Evolutionary conservation across 768 basidiomycete genomes (phyloP).

Genomic region (Amanita subjunquillea): DNA sequence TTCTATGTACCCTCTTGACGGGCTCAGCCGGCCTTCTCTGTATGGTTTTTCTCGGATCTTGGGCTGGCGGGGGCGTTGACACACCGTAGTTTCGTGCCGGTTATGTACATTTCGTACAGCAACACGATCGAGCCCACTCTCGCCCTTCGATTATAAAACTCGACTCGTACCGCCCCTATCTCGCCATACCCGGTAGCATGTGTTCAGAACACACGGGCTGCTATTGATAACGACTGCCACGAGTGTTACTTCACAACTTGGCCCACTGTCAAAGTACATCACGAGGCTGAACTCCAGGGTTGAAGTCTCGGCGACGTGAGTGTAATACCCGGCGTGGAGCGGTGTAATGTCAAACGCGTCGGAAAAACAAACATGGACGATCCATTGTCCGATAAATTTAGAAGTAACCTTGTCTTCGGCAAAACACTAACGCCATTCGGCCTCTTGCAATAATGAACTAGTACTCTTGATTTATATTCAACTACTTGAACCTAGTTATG

Average conservation of each 20-base stretch:
- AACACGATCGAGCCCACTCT: no score
- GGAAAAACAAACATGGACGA: background rate
- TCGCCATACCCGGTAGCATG: no score
- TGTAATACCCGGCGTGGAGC: background rate
- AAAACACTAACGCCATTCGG: background rate
- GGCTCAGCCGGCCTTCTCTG: no score
- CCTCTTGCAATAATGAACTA: background rate
- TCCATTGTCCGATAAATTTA: background rate
- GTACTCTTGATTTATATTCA: background rate
- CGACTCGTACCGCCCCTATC: no score
- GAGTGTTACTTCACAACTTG: background rate
- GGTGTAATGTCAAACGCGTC: background rate
- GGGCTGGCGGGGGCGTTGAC: no score
- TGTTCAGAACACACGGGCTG: no score
- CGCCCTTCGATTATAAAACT: no score
- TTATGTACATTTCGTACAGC: no score
- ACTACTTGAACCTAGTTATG: constrained; percentile 5
- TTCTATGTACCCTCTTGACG: no score
- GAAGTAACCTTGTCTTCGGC: background rate
- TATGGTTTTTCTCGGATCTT: no score
- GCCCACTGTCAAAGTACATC: background rate
- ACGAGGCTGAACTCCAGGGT: background rate
- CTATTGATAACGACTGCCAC: no score
- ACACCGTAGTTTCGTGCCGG: no score
- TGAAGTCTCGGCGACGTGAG: background rate